A percentile compares a stretch with the other conserved stretches of the same genome.
Evolutionary conservation across 306 rosid species (phyloP).

Genomic region (Datisca glomerata): DNA sequence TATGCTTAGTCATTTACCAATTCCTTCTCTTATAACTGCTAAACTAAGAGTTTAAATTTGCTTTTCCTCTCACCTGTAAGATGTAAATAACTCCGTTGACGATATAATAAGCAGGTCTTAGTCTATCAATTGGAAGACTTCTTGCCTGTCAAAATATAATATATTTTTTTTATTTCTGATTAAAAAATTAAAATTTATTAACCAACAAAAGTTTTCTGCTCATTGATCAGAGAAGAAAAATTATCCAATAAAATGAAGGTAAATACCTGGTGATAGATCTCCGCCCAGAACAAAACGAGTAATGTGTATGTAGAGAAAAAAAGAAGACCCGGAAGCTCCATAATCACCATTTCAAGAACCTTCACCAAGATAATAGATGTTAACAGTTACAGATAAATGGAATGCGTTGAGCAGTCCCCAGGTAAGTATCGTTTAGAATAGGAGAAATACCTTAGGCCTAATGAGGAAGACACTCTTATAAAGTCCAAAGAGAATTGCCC

Average conservation of each 20-base stretch:
- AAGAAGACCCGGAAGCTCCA: constrained; percentile 76
- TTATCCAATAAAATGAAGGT: constrained; percentile 1
- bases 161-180: neutral
- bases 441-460: constrained; percentile 35
- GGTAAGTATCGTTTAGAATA: constrained; percentile 3
- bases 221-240: no score
- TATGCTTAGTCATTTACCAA: no score
- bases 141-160: constrained; percentile 35
- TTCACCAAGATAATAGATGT: constrained; percentile 16
- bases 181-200: neutral
- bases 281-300: constrained; percentile 81
- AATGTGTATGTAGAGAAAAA: constrained; percentile 73
- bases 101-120: constrained; percentile 47
- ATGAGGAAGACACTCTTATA: constrained; percentile 38
- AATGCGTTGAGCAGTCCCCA: no score
- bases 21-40: neutral
- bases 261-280: constrained; percentile 70
- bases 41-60: neutral
- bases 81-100: constrained; percentile 49
- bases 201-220: no score
- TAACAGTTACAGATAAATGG: constrained; percentile 6
- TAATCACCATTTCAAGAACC: constrained; percentile 47
- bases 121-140: constrained; percentile 50
- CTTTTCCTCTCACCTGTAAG: constrained; percentile 33
- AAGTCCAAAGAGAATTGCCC: constrained; percentile 59